Evolutionary conservation across 495 filamentous ascomycete species (phyloP), one percentile per base, ranked within the genome.

Genomic region (Peziza echinospora): DNA sequence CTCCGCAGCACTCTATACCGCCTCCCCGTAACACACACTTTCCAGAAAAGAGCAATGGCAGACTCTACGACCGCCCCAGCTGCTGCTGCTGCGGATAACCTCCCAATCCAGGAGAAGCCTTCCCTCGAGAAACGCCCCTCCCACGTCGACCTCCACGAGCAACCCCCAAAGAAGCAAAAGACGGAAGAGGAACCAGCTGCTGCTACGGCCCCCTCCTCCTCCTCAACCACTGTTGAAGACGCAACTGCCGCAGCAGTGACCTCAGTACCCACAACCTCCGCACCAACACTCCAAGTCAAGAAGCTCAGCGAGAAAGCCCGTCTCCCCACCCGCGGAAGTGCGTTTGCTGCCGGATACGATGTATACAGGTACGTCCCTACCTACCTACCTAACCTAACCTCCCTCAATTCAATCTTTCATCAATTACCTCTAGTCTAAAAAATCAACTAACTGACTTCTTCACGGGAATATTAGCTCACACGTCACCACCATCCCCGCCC

Each of bases 341-440:
- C 78, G 26, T 85, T 85, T 55, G 81, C 87, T 0, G 89, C 89
- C 3, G 89, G 89, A 3, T 93, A 94, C 63, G 89, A 97, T 67
- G 53, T 96, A 30, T 96, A 82, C 61, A 60, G 59, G 57, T 59
- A 48, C 34, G 49, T 45, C 19, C 44, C 40, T 44, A 9, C 10
- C n/a, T 8, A n/a, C 17, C n/a, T n/a, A n/a, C n/a, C n/a, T n/a
- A n/a, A n/a, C n/a, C n/a, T n/a, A n/a, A 13, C n/a, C 23, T 24
- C 7, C 24, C 13, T 25, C 5, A 5, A 51, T 24, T 5, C n/a
- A 11, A n/a, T n/a, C n/a, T n/a, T n/a, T n/a, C n/a, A n/a, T 10
- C 23, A n/a, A n/a, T n/a, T n/a, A n/a, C n/a, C n/a, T n/a, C n/a
- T n/a, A n/a, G n/a, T 23, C 17, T 28, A 11, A 3, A 5, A 10